These are phyloP conservation scores for Rhizophagus prolifer DNA, from an alignment of 192 early-diverging fungal species.

Conservation along the genomic window DNA sequence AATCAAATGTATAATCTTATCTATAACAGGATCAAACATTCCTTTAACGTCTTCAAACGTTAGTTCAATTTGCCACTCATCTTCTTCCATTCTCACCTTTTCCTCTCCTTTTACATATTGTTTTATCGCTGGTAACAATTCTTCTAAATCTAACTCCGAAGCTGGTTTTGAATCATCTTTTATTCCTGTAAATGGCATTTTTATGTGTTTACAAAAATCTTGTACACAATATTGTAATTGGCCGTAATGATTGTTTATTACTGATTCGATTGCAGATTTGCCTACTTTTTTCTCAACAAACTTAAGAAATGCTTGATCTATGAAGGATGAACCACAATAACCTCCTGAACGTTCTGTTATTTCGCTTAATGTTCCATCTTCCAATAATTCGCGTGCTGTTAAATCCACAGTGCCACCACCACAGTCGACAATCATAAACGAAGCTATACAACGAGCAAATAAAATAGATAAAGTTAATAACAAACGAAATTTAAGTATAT, in stretches of 20 bases:
- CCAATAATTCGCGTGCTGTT: constrained; percentile 37
- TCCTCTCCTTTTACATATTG: constrained; percentile 5
- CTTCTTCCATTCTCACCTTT: background rate
- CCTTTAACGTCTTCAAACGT: background rate
- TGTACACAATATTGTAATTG: constrained; percentile 8
- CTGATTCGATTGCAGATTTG: constrained; percentile 27
- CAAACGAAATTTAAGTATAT: no score
- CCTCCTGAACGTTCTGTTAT: constrained; percentile 52
- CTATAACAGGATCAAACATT: constrained; percentile 19
- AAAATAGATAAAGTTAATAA: background rate
- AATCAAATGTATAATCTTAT: constrained; percentile 30
- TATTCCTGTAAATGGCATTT: background rate
- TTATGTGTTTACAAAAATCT: background rate
- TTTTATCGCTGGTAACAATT: background rate
- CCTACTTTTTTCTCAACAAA: constrained; percentile 45
- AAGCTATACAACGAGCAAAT: constrained; percentile 1
- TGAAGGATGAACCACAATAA: constrained; percentile 48
- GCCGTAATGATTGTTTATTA: constrained; percentile 28
- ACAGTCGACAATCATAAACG: constrained; percentile 59
- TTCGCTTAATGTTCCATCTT: constrained; percentile 43
- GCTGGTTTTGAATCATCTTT: background rate
- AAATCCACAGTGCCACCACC: constrained; percentile 62
- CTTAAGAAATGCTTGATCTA: constrained; percentile 47
- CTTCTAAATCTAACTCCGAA: constrained; percentile 8
- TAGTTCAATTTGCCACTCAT: background rate